Conservation (phyloP, 2,329 filamentous ascomycete species). For the Exophiala phaeomuriformis region DNA sequence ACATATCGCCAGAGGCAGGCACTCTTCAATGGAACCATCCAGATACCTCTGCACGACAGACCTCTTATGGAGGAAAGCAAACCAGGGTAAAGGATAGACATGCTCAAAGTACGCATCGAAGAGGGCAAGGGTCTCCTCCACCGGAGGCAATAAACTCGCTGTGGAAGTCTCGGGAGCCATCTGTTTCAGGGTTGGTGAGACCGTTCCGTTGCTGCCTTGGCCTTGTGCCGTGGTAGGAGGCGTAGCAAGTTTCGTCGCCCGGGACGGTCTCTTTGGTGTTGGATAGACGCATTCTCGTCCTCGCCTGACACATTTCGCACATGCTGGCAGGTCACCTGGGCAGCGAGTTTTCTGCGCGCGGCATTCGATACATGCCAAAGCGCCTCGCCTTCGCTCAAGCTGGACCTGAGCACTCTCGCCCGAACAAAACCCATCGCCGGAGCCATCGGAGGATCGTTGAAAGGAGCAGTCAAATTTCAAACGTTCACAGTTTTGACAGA, state of each 20-base stretch:
- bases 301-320: constrained; percentile 13
- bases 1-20: constrained; percentile 17
- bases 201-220: neutral
- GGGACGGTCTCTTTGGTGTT: constrained; percentile 5
- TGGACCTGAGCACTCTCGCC: constrained; percentile 6
- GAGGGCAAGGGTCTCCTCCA: constrained; percentile 7
- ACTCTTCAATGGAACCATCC: constrained; percentile 14
- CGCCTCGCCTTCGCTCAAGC: constrained; percentile 12
- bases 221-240: neutral
- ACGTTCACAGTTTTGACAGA: constrained; percentile 15
- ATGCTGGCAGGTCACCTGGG: constrained; percentile 9
- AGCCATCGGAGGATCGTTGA: constrained; percentile 2
- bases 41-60: constrained; percentile 27
- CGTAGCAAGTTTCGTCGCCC: neutral
- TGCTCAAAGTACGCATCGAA: constrained; percentile 29
- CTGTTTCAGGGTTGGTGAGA: neutral
- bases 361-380: constrained; percentile 14
- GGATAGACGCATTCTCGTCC: constrained; percentile 14
- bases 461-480: constrained; percentile 15
- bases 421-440: neutral
- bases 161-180: neutral
- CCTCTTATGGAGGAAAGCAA: constrained; percentile 29
- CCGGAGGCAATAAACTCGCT: constrained; percentile 2
- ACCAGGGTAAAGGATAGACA: constrained; percentile 29
- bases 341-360: constrained; percentile 15